Conservation (phyloP, 2,329 filamentous ascomycete species). For the Sporothrix euskadiensis region DNA sequence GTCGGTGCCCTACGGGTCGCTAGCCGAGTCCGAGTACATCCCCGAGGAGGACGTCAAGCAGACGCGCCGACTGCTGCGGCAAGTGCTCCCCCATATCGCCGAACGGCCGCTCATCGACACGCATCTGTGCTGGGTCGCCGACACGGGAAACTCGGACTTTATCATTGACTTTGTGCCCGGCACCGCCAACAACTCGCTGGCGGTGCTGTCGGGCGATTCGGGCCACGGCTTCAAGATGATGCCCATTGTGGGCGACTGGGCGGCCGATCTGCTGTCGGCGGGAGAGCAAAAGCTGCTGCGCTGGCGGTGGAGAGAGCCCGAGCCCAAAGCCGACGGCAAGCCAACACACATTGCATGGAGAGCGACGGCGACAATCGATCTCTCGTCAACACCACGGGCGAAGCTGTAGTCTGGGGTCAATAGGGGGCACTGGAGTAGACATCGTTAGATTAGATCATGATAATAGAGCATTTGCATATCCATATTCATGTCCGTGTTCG, state of each 20-base stretch:
- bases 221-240: conserved; percentile 66
- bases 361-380: not conserved
- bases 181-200: conserved; percentile 52
- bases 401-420: not conserved
- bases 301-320: conserved; percentile 13
- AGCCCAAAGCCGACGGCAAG: not conserved
- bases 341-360: conserved; percentile 11
- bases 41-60: conserved; percentile 55
- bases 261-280: conserved; percentile 41
- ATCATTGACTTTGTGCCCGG: conserved; percentile 60
- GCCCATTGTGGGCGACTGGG: conserved; percentile 43
- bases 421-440: not conserved
- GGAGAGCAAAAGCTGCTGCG: not conserved
- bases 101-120: conserved; percentile 58
- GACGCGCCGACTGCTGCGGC: conserved; percentile 51
- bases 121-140: conserved; percentile 64
- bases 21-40: conserved; percentile 49
- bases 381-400: not conserved
- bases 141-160: conserved; percentile 61
- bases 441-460: not conserved
- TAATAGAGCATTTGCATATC: not conserved
- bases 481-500: not conserved
- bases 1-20: conserved; percentile 43
- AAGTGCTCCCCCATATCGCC: conserved; percentile 55
- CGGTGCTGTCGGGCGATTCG: conserved; percentile 53